phyloP scores from a whole-genome alignment of 805 yeast species.

The Saccharomycopsis sp. region DNA sequence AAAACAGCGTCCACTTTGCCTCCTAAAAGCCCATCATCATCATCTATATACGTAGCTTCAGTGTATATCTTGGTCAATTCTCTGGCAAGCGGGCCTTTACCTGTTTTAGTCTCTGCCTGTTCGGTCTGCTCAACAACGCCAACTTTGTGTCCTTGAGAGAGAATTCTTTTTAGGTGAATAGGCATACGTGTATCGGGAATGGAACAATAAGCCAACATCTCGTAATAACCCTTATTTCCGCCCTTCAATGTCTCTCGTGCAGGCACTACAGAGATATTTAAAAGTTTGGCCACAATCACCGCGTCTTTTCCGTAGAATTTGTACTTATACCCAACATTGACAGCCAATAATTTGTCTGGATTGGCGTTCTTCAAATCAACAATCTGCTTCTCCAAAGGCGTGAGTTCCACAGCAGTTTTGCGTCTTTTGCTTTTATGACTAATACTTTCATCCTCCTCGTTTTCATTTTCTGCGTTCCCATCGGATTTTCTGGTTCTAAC shows the following conservation, averaged over 20 bases:
- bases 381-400: slow-evolving; percentile 80
- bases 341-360: slow-evolving; percentile 63
- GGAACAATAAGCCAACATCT: slow-evolving; percentile 72
- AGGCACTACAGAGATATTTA: slow-evolving; percentile 66
- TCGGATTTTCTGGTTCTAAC: neutral
- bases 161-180: slow-evolving; percentile 65
- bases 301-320: slow-evolving; percentile 88
- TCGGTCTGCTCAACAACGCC: slow-evolving; percentile 86
- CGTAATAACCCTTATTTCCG: slow-evolving; percentile 30
- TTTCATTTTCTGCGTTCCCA: neutral
- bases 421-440: slow-evolving; percentile 4
- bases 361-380: slow-evolving; percentile 54
- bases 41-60: slow-evolving; percentile 75
- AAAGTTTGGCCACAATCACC: slow-evolving; percentile 50
- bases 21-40: slow-evolving; percentile 30
- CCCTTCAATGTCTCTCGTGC: slow-evolving; percentile 49
- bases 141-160: slow-evolving; percentile 68
- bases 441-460: neutral
- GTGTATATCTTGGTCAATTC: slow-evolving; percentile 68
- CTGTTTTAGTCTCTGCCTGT: slow-evolving; percentile 68
- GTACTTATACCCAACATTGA: slow-evolving; percentile 90
- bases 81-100: slow-evolving; percentile 55
- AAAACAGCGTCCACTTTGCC: slow-evolving; percentile 22
- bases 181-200: slow-evolving; percentile 75
- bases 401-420: slow-evolving; percentile 31